phyloP scores from a whole-genome alignment of 768 basidiomycete genomes.

The Cantharellus cinnabarinus region DNA sequence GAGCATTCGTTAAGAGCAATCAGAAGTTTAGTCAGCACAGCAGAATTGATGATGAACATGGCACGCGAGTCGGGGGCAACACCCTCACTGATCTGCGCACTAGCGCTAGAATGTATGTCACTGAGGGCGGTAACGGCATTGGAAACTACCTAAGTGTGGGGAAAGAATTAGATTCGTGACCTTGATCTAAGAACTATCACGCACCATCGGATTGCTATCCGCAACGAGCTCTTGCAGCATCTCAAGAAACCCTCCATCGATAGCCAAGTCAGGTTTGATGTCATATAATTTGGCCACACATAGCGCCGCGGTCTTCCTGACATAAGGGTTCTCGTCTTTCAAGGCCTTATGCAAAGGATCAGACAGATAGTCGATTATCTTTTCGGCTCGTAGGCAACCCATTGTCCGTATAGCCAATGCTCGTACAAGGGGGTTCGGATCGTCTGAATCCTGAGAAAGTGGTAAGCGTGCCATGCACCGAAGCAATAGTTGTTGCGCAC shows the following conservation, averaged over 20 bases:
- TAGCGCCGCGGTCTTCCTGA: conserved; percentile 90
- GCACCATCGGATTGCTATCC: conserved; percentile 92
- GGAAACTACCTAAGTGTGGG: conserved; percentile 62
- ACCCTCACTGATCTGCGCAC: conserved; percentile 3
- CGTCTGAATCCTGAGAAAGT: conserved; percentile 58
- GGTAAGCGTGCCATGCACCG: background rate
- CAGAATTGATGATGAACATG: conserved; percentile 62
- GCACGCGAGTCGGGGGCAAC: conserved; percentile 21
- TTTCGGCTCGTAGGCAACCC: conserved; percentile 92
- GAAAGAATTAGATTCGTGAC: background rate
- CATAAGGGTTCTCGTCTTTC: conserved; percentile 92
- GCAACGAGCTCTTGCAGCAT: conserved; percentile 82
- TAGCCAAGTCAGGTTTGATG: conserved; percentile 82
- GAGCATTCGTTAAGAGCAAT: conserved; percentile 96
- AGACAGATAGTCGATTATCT: conserved; percentile 98
- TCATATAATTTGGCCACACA: conserved; percentile 97
- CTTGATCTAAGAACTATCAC: conserved; percentile 7
- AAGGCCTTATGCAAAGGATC: conserved; percentile 84
- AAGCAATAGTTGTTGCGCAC: conserved; percentile 1
- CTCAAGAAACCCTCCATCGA: conserved; percentile 86
- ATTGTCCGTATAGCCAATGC: conserved; percentile 95
- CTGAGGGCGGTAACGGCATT: conserved; percentile 86
- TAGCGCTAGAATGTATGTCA: conserved; percentile 63
- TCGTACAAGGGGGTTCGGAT: conserved; percentile 88
- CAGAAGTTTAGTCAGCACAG: conserved; percentile 70